These are phyloP conservation scores for Acer saccharum DNA, from an alignment of 345 rosid genomes.

Conservation along the genomic window DNA sequence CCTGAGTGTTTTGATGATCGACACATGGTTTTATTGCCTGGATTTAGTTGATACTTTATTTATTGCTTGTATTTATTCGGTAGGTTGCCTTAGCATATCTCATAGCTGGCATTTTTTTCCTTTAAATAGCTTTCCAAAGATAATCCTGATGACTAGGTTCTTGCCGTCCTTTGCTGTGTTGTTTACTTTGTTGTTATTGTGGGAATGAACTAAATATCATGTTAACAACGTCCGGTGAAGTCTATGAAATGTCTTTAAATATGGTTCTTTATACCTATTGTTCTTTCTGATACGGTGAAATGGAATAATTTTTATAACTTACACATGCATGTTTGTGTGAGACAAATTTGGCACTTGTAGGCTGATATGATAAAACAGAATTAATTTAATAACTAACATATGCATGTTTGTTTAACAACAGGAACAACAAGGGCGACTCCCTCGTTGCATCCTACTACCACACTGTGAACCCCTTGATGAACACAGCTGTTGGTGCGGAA, in stretches of 20 bases:
- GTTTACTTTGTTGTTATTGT: neutral
- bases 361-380: neutral
- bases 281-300: neutral
- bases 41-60: neutral
- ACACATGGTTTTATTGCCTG: neutral
- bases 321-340: slow-evolving; percentile 2
- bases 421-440: slow-evolving; percentile 81
- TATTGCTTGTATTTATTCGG: no score
- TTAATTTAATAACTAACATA: neutral
- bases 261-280: neutral
- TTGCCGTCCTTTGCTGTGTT: neutral
- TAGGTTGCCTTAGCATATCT: no score
- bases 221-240: no score
- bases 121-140: neutral
- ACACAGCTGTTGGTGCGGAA: slow-evolving; percentile 86
- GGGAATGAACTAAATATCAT: neutral
- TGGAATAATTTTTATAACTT: neutral
- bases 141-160: neutral
- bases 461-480: slow-evolving; percentile 52
- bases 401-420: slow-evolving; percentile 27
- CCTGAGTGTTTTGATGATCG: neutral
- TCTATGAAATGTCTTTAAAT: neutral
- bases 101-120: no score
- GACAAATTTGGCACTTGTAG: slow-evolving; percentile 6
- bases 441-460: slow-evolving; percentile 80